Conservation (phyloP, 768 basidiomycete species). For the Mycena floridula region DNA sequence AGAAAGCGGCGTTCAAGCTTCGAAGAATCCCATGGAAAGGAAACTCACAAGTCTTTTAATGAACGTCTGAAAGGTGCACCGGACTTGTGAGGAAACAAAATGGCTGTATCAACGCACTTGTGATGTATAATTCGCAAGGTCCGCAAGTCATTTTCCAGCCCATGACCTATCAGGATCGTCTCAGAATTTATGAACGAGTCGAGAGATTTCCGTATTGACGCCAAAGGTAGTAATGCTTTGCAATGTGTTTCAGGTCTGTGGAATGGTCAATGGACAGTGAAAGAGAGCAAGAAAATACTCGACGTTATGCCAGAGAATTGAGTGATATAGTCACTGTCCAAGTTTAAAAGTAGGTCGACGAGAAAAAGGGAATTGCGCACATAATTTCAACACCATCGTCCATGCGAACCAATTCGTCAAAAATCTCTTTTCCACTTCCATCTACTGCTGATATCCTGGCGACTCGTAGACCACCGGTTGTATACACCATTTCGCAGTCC, state of each 20-base stretch:
- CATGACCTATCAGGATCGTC: conserved; percentile 88
- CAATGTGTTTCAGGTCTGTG: conserved; percentile 47
- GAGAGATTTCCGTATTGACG: conserved; percentile 60
- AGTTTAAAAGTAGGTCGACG: not conserved
- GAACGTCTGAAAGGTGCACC: conserved; percentile 77
- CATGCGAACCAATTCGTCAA: conserved; percentile 81
- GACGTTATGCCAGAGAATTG: conserved; percentile 78
- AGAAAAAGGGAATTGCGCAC: conserved; percentile 33
- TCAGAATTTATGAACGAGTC: conserved; percentile 66
- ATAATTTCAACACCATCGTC: conserved; percentile 75
- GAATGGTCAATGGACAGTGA: too few relatives aligned
- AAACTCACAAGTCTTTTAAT: conserved; percentile 68
- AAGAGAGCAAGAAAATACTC: too few relatives aligned
- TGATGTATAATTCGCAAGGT: conserved; percentile 85
- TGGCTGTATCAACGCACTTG: conserved; percentile 79
- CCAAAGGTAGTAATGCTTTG: conserved; percentile 61
- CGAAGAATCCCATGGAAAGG: conserved; percentile 10
- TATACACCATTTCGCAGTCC: conserved; percentile 97
- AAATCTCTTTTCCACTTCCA: conserved; percentile 61
- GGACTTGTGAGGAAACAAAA: conserved; percentile 75
- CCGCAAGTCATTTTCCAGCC: conserved; percentile 90
- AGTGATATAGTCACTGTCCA: conserved; percentile 79
- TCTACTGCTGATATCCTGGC: conserved; percentile 90
- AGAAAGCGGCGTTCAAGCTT: conserved; percentile 1
- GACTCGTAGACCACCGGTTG: conserved; percentile 86